Evolutionary conservation across 2,329 filamentous ascomycete genomes (phyloP), one percentile per base, ranked within the genome.

Genomic region (Diplocarpon rosae): DNA sequence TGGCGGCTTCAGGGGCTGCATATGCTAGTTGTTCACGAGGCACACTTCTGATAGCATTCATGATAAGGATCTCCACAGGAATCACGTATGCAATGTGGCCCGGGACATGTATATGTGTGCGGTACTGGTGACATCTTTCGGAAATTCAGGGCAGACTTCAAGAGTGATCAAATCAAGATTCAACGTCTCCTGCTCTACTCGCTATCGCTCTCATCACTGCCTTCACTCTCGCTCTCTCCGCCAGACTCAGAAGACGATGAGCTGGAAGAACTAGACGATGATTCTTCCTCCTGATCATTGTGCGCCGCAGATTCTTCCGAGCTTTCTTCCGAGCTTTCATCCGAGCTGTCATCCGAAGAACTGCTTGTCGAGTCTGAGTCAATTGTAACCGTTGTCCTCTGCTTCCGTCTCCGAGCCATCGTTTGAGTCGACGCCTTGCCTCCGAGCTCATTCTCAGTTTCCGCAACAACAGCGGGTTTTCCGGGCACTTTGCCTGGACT

Each of bases 371-470:
- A 56, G 33, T 48, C 53, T n/a, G 50, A 50, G 20, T 51, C 55
- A n/a, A 55, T 53, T 6, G 45, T 50, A 12, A 46, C 47, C 8
- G 42, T 44, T 11, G 61, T 63, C 13, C 60, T 49, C 36, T 59
- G 62, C 59, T 80, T 80, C 47, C 72, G 63, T 47, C 66, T 64
- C 37, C 60, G 52, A 8, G 51, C 44, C 43, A 71, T 66, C 63
- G 73, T 77, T 42, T 66, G 63, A 27, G 68, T 58, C 59, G 8
- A 64, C 67, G 31, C 75, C 71, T 45, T 71, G 46, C 67, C 59
- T 53, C 66, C 67, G 10, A 64, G 52, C 30, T 59, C 62, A 56
- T 68, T 70, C 36, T 66, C 65, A 20, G 54, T 59, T 3, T 65
- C 60, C 30, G 52, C 20, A 24, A 24, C 20, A 7, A 24, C 20